These are phyloP conservation scores for Dendrobium officinale DNA, from an alignment of 106 monocot genomes.

Conservation along the genomic window DNA sequence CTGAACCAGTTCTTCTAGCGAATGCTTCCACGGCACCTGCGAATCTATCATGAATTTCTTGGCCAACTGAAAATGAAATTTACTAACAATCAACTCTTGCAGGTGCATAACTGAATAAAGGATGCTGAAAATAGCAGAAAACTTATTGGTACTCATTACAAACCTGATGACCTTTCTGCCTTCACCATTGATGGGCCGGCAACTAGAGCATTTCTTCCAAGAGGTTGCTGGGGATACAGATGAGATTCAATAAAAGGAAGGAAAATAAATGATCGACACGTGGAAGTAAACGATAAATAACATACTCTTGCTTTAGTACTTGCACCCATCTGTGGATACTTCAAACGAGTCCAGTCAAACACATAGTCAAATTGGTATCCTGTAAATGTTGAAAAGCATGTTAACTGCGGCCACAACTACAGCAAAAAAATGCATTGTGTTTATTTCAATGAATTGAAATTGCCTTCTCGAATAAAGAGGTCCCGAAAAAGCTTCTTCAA, in stretches of 20 bases:
- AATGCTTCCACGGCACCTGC: slow-evolving; percentile 58
- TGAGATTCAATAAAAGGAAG: not conserved
- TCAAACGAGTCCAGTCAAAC: slow-evolving; percentile 74
- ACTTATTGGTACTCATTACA: not conserved
- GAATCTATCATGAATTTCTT: slow-evolving; percentile 45
- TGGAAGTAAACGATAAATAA: not conserved
- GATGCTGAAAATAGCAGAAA: not conserved
- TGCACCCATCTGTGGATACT: slow-evolving; percentile 47
- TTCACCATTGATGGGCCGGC: slow-evolving; percentile 33
- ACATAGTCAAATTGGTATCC: slow-evolving; percentile 76
- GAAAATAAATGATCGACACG: not conserved
- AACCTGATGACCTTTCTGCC: slow-evolving; percentile 47
- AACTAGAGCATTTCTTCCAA: slow-evolving; percentile 30
- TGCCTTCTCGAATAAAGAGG: slow-evolving; percentile 77
- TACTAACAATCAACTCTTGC: not conserved
- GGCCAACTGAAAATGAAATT: slow-evolving; percentile 13
- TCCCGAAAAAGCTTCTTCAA: slow-evolving; percentile 76
- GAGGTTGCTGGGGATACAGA: slow-evolving; percentile 18
- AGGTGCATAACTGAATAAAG: too few species aligned
- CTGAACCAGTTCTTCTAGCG: slow-evolving; percentile 47
- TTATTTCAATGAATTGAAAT: not conserved
- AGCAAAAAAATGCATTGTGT: slow-evolving; percentile 6
- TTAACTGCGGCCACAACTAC: not conserved
- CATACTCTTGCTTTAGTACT: slow-evolving; percentile 35
- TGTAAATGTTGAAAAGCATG: slow-evolving; percentile 1